Evolutionary conservation across 495 filamentous ascomycete species (phyloP).

Genomic region (Aspergillus wentii): DNA sequence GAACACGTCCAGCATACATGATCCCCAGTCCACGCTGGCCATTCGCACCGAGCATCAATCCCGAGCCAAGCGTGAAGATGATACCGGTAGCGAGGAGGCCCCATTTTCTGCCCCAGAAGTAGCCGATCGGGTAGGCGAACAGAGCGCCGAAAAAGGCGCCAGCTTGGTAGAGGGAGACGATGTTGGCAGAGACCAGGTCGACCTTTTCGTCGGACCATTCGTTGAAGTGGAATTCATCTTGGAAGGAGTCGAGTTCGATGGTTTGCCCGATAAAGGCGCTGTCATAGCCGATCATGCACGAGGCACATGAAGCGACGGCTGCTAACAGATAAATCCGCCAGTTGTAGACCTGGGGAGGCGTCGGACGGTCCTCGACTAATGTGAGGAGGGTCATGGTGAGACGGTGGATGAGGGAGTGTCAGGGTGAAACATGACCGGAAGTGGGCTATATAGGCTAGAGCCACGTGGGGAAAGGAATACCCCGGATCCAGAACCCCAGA

Average conservation of each 20-base stretch:
- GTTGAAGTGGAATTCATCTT: constrained; percentile 50
- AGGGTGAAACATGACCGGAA: no score
- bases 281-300: constrained; percentile 70
- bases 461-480: no score
- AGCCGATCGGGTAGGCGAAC: constrained; percentile 53
- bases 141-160: constrained; percentile 65
- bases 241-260: constrained; percentile 57
- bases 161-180: constrained; percentile 65
- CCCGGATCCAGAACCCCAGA: no score
- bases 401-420: no score
- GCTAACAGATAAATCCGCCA: constrained; percentile 65
- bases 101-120: constrained; percentile 53
- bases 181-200: constrained; percentile 56
- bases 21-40: constrained; percentile 52
- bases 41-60: constrained; percentile 58
- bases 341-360: constrained; percentile 66
- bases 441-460: no score
- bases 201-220: constrained; percentile 31
- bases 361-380: constrained; percentile 60
- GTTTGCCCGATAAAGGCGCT: constrained; percentile 68
- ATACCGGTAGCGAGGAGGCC: constrained; percentile 48
- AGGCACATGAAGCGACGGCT: constrained; percentile 59
- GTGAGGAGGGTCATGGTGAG: constrained; percentile 52
- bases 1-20: constrained; percentile 64
- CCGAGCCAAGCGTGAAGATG: constrained; percentile 60